Evolutionary conservation across 108 stramenopile species (phyloP), one percentile per base, ranked within the genome.

Genomic region (Epithemia pelagica): DNA sequence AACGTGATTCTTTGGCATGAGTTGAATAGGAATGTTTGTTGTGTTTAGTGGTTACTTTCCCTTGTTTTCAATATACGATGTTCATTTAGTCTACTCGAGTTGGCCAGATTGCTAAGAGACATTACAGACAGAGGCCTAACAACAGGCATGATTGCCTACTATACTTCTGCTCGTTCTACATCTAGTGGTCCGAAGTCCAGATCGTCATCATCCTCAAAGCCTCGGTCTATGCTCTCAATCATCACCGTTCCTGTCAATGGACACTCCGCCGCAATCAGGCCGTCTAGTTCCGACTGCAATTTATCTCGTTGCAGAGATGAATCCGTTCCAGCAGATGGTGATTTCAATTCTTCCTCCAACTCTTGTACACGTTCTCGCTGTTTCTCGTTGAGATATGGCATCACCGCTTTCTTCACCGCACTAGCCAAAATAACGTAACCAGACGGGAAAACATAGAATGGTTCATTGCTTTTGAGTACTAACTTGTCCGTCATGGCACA

Each of bases 371-470:
- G 82, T 30, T 51, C 61, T 2, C 32, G 71, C 67, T 94, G 90
- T 53, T 69, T 76, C 30, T 88, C 78, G 62, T 89, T 88, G 57
- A 94, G 68, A 67, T 83, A 64, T 30, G 86, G 88, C 23, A 82
- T 68, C 8, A 94, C 81, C 66, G 79, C 82, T 30, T 63, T 31
- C 69, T 87, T 91, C 52, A 94, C 64, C 2, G 90, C 82, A 15
- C 74, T 85, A 37, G 86, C 85, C 7, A 89, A 65, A 28, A 85
- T 71, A n/a, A 84, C 85, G 73, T 83, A 91, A 8, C 93, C 93
- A 24, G 89, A 91, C 1, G 93, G 93, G 63, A 94, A 94, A 1
- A 86, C 90, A 65, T 94, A 94, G 66, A 88, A 91, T 27, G 87
- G 79, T 33, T 87, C 88, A 5, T 78, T 83, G 23, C 71, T 79